Evolutionary conservation across 148 eudicot genomes (phyloP), one percentile per base, ranked within the genome.

Genomic region (Cornus florida): DNA sequence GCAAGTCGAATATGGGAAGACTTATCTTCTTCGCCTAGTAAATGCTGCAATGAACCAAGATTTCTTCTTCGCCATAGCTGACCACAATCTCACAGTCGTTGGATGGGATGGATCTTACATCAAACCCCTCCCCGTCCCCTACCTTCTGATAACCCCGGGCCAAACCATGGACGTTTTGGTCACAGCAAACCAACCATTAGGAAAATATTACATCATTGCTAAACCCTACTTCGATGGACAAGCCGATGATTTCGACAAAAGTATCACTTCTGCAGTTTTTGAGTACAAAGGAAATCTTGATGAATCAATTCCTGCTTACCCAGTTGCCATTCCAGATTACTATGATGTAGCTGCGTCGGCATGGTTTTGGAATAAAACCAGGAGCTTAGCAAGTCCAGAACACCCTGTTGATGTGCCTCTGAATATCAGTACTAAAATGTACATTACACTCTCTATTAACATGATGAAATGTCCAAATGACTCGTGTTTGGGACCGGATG

Each of bases 161-260:
- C 83, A 81, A 43, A 70, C 83, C 65, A 75, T 81, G 79, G 83
- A 81, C 19, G 50, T 81, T 11, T 67, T 81, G 24, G 67, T 76
- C 24, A 72, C 74, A 7, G 80, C 80, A 22, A 50, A 77, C 80
- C 84, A 81, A 39, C 31, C n/a, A 0, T 66, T 65, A 2, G 33
- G 67, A 22, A 3, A 38, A 60, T 77, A 81, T 56, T 76, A 76
- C 84, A 71, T 81, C 23, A 79, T 75, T 4, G 64, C 84, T 10
- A 53, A 80, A 5, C 70, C 80, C 1, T 80, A 46, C 38, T 67
- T 67, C 13, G 70, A 67, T 31, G 70, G 70, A 7, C 70, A 67
- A 12, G 38, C 70, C 17, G 70, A 67, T 31, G 70, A 67, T 33
- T 67, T 67, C 35, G 70, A 67, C 70, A 67, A 67, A 31, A 67